phyloP scores from a whole-genome alignment of 2,329 filamentous ascomycete species.

The Tolypocladium endophyticum region DNA sequence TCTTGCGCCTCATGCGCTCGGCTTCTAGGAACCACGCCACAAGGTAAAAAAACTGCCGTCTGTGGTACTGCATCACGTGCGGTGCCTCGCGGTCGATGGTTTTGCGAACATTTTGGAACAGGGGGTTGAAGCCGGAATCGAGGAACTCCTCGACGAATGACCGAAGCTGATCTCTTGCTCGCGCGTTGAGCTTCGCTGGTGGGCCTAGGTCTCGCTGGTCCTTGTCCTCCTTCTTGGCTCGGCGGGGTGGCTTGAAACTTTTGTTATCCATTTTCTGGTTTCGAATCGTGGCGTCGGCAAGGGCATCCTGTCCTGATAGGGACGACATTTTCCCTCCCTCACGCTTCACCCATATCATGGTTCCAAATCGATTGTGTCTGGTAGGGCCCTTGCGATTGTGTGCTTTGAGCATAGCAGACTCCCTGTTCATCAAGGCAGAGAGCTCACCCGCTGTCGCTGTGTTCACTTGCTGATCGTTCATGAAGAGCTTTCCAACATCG shows the following conservation, averaged over 20 bases:
- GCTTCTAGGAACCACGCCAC: slow-evolving; percentile 88
- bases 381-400: slow-evolving; percentile 72
- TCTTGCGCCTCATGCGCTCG: slow-evolving; percentile 60
- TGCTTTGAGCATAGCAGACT: slow-evolving; percentile 70
- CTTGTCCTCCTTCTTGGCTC: slow-evolving; percentile 48
- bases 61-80: slow-evolving; percentile 66
- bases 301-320: slow-evolving; percentile 77
- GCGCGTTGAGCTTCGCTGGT: slow-evolving; percentile 56
- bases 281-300: slow-evolving; percentile 61
- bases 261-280: slow-evolving; percentile 90
- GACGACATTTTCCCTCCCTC: slow-evolving; percentile 77
- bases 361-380: slow-evolving; percentile 87
- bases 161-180: slow-evolving; percentile 67
- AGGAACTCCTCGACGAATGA: slow-evolving; percentile 87
- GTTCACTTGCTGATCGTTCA: slow-evolving; percentile 63
- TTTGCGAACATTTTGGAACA: slow-evolving; percentile 76
- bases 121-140: slow-evolving; percentile 88
- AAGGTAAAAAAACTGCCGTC: slow-evolving; percentile 83
- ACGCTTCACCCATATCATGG: slow-evolving; percentile 93
- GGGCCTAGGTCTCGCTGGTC: slow-evolving; percentile 68
- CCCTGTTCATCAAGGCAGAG: slow-evolving; percentile 64
- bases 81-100: slow-evolving; percentile 84
- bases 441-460: slow-evolving; percentile 65
- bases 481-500: slow-evolving; percentile 73
- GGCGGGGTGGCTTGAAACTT: slow-evolving; percentile 74